phyloP scores from a whole-genome alignment of 1,284 basidiomycete genomes.

The Mrakiaceae sp. region DNA sequence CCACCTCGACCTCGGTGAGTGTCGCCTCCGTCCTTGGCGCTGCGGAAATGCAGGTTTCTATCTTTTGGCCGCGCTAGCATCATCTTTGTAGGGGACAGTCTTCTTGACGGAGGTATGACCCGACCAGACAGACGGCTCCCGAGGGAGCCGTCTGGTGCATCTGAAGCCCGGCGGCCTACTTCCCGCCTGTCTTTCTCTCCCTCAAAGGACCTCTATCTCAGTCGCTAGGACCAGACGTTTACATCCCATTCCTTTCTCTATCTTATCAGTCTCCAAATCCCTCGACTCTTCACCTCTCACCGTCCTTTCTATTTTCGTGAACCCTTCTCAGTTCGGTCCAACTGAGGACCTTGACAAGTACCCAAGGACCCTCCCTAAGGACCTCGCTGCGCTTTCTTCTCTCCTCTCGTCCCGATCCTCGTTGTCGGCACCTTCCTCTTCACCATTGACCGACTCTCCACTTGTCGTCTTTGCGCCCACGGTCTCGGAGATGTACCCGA shows the following conservation, averaged over 20 bases:
- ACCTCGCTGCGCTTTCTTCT: slow-evolving; percentile 46
- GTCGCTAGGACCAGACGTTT: no score
- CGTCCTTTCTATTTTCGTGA: slow-evolving; percentile 91
- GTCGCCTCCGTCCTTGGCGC: no score
- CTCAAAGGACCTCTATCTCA: no score
- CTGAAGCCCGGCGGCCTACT: no score
- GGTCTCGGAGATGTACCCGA: slow-evolving; percentile 72
- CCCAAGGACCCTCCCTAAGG: slow-evolving; percentile 58
- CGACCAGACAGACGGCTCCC: no score
- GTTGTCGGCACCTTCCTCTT: slow-evolving; percentile 25
- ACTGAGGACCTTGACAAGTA: slow-evolving; percentile 87
- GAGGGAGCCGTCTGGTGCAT: no score
- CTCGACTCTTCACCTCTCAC: slow-evolving; percentile 72
- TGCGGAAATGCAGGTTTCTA: not conserved
- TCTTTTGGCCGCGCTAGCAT: not conserved
- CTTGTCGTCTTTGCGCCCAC: slow-evolving; percentile 69
- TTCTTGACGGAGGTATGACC: no score
- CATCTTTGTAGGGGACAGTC: not conserved
- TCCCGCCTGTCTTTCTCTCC: no score
- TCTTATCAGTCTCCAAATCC: slow-evolving; percentile 43
- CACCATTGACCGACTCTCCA: slow-evolving; percentile 30
- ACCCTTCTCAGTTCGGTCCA: slow-evolving; percentile 90
- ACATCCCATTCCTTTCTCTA: not conserved
- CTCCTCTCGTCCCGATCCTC: slow-evolving; percentile 42
- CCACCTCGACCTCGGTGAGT: slow-evolving; percentile 72